A percentile compares a stretch with the other conserved stretches of the same genome.
These are phyloP conservation scores for Colletotrichum melonis DNA, from an alignment of 2,329 filamentous ascomycete genomes.

Conservation along the genomic window DNA sequence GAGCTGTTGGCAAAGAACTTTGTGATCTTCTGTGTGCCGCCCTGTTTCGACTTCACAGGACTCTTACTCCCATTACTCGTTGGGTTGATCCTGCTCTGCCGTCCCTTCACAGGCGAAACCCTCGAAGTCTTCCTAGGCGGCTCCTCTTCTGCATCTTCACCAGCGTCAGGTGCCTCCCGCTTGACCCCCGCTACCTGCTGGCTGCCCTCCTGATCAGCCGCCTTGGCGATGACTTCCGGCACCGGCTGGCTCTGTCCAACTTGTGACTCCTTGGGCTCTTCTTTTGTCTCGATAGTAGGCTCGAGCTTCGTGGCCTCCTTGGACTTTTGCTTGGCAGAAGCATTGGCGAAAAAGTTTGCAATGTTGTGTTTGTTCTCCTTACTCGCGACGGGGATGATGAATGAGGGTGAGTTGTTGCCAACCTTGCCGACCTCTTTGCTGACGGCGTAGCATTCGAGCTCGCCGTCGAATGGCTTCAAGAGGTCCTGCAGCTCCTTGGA, in stretches of 20 bases:
- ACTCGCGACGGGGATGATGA: slow-evolving; percentile 85
- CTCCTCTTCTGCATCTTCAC: slow-evolving; percentile 28
- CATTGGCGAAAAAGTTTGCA: slow-evolving; percentile 84
- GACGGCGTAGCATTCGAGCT: slow-evolving; percentile 88
- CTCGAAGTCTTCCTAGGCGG: slow-evolving; percentile 42
- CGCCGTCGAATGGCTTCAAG: slow-evolving; percentile 82
- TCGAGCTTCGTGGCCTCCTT: slow-evolving; percentile 14
- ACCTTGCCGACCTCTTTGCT: slow-evolving; percentile 93
- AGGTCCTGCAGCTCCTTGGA: slow-evolving; percentile 80
- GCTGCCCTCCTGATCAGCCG: not conserved
- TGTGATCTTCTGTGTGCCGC: slow-evolving; percentile 58
- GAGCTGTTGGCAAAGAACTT: slow-evolving; percentile 59
- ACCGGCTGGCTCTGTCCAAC: slow-evolving; percentile 34
- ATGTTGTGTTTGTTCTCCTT: slow-evolving; percentile 93
- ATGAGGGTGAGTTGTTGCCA: slow-evolving; percentile 87
- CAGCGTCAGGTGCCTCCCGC: slow-evolving; percentile 39
- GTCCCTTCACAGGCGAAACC: slow-evolving; percentile 33
- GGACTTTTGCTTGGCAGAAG: slow-evolving; percentile 50
- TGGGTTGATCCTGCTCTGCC: slow-evolving; percentile 51
- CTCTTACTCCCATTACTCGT: slow-evolving; percentile 53
- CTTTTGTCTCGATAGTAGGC: slow-evolving; percentile 34
- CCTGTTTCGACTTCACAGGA: slow-evolving; percentile 44
- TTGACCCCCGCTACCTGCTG: slow-evolving; percentile 39
- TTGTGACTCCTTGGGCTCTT: slow-evolving; percentile 32
- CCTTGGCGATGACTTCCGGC: slow-evolving; percentile 37